Base-by-base conservation (phyloP, 2,329 filamentous ascomycete genomes). In the Xylaria digitata region DNA sequence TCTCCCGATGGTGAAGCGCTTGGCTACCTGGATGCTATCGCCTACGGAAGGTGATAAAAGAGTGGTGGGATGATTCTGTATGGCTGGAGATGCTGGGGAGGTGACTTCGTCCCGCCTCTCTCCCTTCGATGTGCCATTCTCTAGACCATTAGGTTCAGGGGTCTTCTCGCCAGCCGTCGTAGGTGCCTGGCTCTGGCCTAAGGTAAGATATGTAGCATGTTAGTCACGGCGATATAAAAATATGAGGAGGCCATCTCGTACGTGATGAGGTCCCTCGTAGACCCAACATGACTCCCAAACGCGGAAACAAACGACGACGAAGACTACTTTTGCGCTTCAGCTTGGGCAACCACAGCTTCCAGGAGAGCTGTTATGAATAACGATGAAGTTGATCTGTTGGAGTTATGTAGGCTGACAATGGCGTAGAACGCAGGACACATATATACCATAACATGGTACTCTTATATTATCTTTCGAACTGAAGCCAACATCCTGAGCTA, bases 271-370 rank as follows among this genome's bases (percentile, higher is more conserved):
- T 42, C 11, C 63, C 53, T 58, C 60, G 56, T 17, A 66, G 46
- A 43, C 64, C 67, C 34, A 67, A 59, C 67, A 69, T 69, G 23
- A 37, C 54, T 63, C 64, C 30, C 30, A 60, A 13, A 15, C 56
- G 50, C 9, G 55, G 58, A 30, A 59, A 55, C 30, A 64, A 26
- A 34, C 52, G 55, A 60, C 64, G 58, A 58, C 58, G 59, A 63
- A 26, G 55, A 46, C 45, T 59, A 50, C 17, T 69, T 50, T 30
- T 54, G 46, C 30, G 42, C 67, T 69, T 69, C 67, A 67, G 61
- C 26, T 69, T 69, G 64, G 64, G 67, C 61, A 59, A 55, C 45
- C 19, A 19, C 52, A 65, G 61, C 42, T 61, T 53, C 34, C 15
- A 6, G 2, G 40, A 62, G 53, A 65, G 64, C 56, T 64, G 56